Evolutionary conservation across 768 basidiomycete genomes (phyloP).

Genomic region (Lactarius pseudohatsudake): DNA sequence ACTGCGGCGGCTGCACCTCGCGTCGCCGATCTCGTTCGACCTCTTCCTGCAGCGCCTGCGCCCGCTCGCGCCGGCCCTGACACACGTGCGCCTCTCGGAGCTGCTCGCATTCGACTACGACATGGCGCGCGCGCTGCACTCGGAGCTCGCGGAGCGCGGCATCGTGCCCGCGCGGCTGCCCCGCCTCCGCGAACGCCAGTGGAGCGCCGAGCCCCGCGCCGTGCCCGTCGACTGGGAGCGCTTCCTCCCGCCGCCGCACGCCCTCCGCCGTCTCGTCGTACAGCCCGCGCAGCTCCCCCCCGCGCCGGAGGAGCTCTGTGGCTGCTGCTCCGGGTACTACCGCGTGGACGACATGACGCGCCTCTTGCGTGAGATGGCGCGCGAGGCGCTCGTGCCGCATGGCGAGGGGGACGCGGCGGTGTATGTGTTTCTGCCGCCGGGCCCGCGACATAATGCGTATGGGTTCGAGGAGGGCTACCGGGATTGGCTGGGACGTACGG

Average conservation of each 20-base stretch:
- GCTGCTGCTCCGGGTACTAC: constrained; percentile 29
- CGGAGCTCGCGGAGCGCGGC: constrained; percentile 28
- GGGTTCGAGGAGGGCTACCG: constrained; percentile 18
- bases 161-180: constrained; percentile 23
- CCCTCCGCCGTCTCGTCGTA: constrained; percentile 21
- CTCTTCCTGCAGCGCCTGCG: constrained; percentile 26
- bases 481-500: constrained; percentile 19
- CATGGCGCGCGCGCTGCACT: constrained; percentile 23
- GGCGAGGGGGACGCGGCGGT: background rate
- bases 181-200: constrained; percentile 12
- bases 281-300: constrained; percentile 26
- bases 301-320: constrained; percentile 23
- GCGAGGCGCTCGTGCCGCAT: background rate
- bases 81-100: constrained; percentile 29
- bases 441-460: constrained; percentile 19
- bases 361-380: constrained; percentile 27
- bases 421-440: constrained; percentile 27
- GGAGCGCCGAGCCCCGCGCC: constrained; percentile 23
- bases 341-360: constrained; percentile 27
- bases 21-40: constrained; percentile 28
- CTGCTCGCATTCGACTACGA: constrained; percentile 28
- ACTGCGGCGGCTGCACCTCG: constrained; percentile 26
- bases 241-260: constrained; percentile 11
- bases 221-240: constrained; percentile 25
- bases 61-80: constrained; percentile 23